Percentiles rank a stretch among this genome's conserved stretches.
Evolutionary conservation across 352 stramenopile genomes (phyloP).

Genomic region (Pseudoperonospora humuli): DNA sequence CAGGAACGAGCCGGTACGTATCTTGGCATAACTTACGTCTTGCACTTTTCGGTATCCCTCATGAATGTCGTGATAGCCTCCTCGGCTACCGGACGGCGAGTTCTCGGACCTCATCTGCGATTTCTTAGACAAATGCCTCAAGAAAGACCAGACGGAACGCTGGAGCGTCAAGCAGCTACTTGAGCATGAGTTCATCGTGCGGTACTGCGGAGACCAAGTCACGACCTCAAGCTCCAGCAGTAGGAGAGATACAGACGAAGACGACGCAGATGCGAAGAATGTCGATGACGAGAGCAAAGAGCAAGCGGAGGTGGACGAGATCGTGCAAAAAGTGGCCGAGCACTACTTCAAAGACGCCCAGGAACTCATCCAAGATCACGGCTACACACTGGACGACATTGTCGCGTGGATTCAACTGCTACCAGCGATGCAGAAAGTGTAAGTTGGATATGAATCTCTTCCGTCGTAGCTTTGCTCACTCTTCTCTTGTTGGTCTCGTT

Average conservation of each 20-base stretch:
- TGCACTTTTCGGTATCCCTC: too few relatives aligned
- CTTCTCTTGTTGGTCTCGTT: neutral
- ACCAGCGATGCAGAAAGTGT: constrained; percentile 78
- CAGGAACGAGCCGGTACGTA: constrained; percentile 74
- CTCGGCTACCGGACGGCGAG: constrained; percentile 41
- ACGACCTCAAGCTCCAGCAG: constrained; percentile 7
- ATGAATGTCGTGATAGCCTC: too few relatives aligned
- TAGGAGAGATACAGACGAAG: constrained; percentile 16
- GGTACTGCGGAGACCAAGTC: constrained; percentile 25
- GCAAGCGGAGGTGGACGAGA: constrained; percentile 65
- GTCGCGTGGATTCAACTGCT: constrained; percentile 68
- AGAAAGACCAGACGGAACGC: constrained; percentile 66
- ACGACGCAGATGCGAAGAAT: constrained; percentile 18
- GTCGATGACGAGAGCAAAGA: constrained; percentile 48
- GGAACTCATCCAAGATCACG: constrained; percentile 59
- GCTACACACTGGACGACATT: constrained; percentile 66
- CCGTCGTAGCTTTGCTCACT: neutral
- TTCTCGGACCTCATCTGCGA: constrained; percentile 69
- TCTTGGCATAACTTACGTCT: too few relatives aligned
- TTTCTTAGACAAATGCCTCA: constrained; percentile 71
- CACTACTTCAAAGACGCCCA: constrained; percentile 78
- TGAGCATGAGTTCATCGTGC: constrained; percentile 62
- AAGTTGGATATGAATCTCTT: constrained; percentile 1
- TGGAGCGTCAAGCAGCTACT: constrained; percentile 45
- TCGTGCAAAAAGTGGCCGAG: constrained; percentile 65